Evolutionary conservation across 345 rosid species (phyloP).

Genomic region (Bruguiera gymnorhiza): DNA sequence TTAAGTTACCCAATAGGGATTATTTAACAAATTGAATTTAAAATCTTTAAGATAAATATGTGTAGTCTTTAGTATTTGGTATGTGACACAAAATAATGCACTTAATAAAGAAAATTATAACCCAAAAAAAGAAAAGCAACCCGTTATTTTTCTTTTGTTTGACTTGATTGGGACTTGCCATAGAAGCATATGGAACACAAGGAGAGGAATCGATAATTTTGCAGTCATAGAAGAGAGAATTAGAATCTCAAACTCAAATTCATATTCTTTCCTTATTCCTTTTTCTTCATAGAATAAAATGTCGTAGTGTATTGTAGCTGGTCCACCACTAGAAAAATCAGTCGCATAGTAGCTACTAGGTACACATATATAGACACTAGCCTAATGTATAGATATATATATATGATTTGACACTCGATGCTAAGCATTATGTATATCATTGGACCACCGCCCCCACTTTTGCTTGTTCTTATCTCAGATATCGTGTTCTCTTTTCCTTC

Average conservation of each 20-base stretch:
- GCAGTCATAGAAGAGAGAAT: neutral
- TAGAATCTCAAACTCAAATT: slow-evolving; percentile 9
- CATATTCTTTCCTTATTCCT: neutral
- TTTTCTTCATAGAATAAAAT: neutral
- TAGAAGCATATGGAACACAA: slow-evolving; percentile 1
- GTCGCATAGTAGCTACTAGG: neutral
- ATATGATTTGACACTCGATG: too few species aligned
- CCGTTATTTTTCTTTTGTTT: neutral
- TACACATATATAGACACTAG: too few species aligned
- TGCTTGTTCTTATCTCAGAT: too few species aligned
- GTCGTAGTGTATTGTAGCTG: neutral
- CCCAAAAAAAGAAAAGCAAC: neutral
- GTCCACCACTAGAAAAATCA: slow-evolving; percentile 1
- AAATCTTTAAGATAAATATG: too few species aligned
- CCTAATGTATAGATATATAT: too few species aligned
- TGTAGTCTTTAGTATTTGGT: too few species aligned
- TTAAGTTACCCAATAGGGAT: too few species aligned
- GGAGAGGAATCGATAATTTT: slow-evolving; percentile 3
- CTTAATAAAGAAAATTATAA: neutral
- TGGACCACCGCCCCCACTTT: too few species aligned
- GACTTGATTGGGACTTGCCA: slow-evolving; percentile 9
- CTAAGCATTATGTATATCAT: too few species aligned
- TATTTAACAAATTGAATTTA: too few species aligned
- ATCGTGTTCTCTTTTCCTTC: too few species aligned
- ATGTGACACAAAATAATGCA: too few species aligned